Percentiles rank a stretch among this genome's conserved stretches.
These are phyloP conservation scores for Lasiodiplodia sp. DNA, from an alignment of 2,329 filamentous ascomycete genomes.

Conservation along the genomic window DNA sequence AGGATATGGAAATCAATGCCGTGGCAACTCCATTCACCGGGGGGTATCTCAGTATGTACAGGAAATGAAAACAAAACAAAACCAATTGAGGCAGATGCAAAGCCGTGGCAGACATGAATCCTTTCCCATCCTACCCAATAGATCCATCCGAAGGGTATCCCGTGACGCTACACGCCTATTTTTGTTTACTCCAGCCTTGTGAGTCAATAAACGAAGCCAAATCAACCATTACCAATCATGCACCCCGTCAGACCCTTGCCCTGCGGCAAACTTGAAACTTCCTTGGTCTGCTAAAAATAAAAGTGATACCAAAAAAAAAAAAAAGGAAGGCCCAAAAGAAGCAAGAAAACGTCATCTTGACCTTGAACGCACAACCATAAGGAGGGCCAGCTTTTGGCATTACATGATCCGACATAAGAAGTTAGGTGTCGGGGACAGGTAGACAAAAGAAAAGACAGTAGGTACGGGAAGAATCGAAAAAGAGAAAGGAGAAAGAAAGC, in stretches of 20 bases:
- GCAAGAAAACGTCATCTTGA: not conserved
- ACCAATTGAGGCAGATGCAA: not conserved
- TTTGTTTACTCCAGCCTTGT: not conserved
- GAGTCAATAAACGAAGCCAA: not conserved
- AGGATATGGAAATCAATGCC: not conserved
- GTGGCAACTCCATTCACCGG: not conserved
- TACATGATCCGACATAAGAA: no score
- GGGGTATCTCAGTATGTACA: not conserved
- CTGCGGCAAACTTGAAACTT: not conserved
- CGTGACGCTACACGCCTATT: not conserved
- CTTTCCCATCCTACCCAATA: not conserved
- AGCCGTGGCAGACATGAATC: not conserved
- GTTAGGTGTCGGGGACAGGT: no score
- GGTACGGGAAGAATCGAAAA: not conserved
- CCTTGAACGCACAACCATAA: no score
- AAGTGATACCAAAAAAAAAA: not conserved
- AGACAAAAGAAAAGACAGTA: no score
- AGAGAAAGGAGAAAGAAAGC: not conserved
- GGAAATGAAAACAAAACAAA: not conserved
- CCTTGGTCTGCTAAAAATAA: not conserved
- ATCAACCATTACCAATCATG: not conserved
- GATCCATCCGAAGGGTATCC: not conserved
- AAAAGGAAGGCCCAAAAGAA: not conserved
- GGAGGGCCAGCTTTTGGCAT: no score
- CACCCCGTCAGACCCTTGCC: not conserved